Evolutionary conservation across 306 rosid species (phyloP), one percentile per base, ranked within the genome.

Genomic region (Fagus crenata): DNA sequence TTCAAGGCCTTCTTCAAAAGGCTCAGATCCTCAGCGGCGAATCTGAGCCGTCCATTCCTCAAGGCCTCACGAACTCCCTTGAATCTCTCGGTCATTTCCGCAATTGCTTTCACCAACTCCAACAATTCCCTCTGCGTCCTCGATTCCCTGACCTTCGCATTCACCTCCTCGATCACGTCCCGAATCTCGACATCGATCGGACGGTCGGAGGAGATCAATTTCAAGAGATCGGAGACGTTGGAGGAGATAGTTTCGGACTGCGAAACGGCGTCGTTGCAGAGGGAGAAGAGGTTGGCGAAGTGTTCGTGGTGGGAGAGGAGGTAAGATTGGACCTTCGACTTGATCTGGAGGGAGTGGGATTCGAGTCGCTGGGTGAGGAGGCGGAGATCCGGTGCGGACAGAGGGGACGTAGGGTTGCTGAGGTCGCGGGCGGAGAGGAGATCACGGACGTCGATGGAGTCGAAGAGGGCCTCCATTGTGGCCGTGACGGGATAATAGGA

Each of bases 381-480:
- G 73, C 93, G 97, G 71, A 96, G 99, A 92, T 96, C 98, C 15
- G 99, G 99, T 8, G 98, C 92, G 6, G 98, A 88, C 77, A 96
- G 96, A 1, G 96, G 93, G 4, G 98, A 81, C 14, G 81, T 87
- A 0, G 89, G 97, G 80, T 95, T 97, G 59, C 91, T 87, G 84
- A 95, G 91, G 81, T 95, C 97, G 67, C 88, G 84, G 49, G 93
- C 81, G 0, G 96, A 89, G 74, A 95, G 97, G 42, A 95, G 99
- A 18, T 95, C 99, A 2, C 89, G 93, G 41, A 95, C 86, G 78
- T 92, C 89, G 84, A 95, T 88, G 0, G 91, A 70, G 67, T 86
- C 89, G 85, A 90, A 89, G 3, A 90, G 90, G 33, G 93, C 90
- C 46, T 92, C 97, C 99, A 95, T 49, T 18, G 14, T 49, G 22